These are phyloP conservation scores for Claviceps cyperi DNA, from an alignment of 2,329 filamentous ascomycete species.

Conservation along the genomic window DNA sequence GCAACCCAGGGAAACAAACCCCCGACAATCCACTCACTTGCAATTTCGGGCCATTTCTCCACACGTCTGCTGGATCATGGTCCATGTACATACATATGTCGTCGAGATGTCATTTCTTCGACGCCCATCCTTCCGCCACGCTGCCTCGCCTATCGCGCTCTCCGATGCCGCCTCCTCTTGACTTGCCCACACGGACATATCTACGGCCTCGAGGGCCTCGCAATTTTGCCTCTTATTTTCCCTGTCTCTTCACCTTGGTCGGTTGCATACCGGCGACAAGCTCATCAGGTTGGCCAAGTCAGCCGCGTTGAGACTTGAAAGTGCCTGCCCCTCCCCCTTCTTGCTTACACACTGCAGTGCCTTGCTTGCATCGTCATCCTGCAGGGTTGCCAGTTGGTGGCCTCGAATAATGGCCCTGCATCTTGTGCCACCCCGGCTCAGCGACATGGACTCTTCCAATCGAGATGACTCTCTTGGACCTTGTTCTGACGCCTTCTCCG, in stretches of 20 bases:
- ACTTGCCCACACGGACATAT: background rate
- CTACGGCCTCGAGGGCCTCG: background rate
- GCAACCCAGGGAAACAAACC: background rate
- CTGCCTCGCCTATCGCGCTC: constrained; percentile 3
- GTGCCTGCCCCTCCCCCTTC: background rate
- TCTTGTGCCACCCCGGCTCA: constrained; percentile 10
- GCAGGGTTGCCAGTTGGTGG: constrained; percentile 10
- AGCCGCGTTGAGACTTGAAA: background rate
- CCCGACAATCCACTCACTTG: constrained; percentile 1
- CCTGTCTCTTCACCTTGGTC: too few species aligned
- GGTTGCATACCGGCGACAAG: too few species aligned
- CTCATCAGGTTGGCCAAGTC: background rate
- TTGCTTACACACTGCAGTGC: constrained; percentile 5
- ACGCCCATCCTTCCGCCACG: background rate
- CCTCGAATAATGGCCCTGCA: constrained; percentile 15
- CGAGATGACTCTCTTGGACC: constrained; percentile 9
- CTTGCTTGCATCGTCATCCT: constrained; percentile 8
- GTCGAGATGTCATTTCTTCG: background rate
- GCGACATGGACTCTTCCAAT: constrained; percentile 10
- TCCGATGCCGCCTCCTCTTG: background rate
- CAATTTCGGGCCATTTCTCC: background rate
- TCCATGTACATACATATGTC: background rate
- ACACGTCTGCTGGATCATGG: background rate
- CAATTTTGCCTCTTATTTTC: background rate
- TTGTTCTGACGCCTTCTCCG: constrained; percentile 8